Percentiles rank a stretch among this genome's conserved stretches.
Evolutionary conservation across 495 filamentous ascomycete species (phyloP).

Genomic region (Patellaria atrata): DNA sequence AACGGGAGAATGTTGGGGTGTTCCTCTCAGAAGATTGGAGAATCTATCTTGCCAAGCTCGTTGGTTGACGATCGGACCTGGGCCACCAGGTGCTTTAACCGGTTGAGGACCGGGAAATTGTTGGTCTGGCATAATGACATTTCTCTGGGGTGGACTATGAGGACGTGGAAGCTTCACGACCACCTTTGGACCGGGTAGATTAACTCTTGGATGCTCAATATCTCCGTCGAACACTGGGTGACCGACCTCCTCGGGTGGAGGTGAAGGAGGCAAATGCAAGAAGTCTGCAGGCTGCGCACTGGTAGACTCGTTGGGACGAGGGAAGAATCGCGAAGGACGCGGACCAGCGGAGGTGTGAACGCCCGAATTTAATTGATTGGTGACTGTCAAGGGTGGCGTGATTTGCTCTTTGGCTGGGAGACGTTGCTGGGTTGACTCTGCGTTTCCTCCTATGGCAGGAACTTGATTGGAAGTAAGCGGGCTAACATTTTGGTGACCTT

Average conservation of each 20-base stretch:
- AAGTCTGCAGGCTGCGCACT: slow-evolving; percentile 1
- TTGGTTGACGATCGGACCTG: slow-evolving; percentile 16
- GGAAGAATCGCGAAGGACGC: slow-evolving; percentile 19
- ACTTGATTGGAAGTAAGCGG: too few species aligned
- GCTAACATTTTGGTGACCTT: too few species aligned
- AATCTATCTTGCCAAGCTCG: slow-evolving; percentile 19
- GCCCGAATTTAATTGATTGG: too few species aligned
- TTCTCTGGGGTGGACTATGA: slow-evolving; percentile 3
- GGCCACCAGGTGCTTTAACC: slow-evolving; percentile 9
- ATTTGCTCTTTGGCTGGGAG: too few species aligned
- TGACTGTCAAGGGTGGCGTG: too few species aligned
- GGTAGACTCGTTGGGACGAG: slow-evolving; percentile 2
- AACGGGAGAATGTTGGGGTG: slow-evolving; percentile 10
- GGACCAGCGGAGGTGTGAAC: slow-evolving; percentile 2
- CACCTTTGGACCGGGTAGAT: slow-evolving; percentile 23
- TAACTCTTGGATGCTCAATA: slow-evolving; percentile 21
- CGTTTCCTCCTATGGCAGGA: too few species aligned
- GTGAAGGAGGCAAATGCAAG: slow-evolving; percentile 12
- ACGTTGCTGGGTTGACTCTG: too few species aligned
- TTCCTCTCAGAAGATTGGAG: slow-evolving; percentile 14
- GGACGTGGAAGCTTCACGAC: slow-evolving; percentile 26
- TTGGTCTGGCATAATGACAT: slow-evolving; percentile 16
- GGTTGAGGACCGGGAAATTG: slow-evolving; percentile 2
- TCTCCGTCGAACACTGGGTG: slow-evolving; percentile 24
- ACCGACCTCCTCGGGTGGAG: slow-evolving; percentile 24